These are phyloP conservation scores for Lepraria neglecta DNA, from an alignment of 495 filamentous ascomycete species.

Conservation along the genomic window DNA sequence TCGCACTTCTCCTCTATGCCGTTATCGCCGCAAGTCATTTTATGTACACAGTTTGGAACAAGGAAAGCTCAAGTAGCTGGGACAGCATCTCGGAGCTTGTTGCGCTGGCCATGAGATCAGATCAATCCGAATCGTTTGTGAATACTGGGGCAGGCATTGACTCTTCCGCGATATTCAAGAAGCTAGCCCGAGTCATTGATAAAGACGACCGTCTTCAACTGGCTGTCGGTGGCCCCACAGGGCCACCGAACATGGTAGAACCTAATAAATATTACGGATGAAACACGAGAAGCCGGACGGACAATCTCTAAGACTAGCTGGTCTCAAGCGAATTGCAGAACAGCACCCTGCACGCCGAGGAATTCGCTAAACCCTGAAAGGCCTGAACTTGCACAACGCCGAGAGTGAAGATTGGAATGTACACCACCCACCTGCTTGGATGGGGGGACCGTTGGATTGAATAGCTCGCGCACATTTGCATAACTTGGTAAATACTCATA, in stretches of 20 bases:
- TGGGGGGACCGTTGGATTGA: too few species aligned
- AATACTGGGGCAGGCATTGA: slow-evolving; percentile 15
- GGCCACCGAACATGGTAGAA: background rate
- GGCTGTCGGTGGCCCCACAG: background rate
- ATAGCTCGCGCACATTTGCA: too few species aligned
- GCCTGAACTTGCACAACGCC: too few species aligned
- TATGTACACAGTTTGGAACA: background rate
- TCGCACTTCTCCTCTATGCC: slow-evolving; percentile 14
- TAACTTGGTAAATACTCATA: too few species aligned
- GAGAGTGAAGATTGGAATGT: too few species aligned
- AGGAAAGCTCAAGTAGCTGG: slow-evolving; percentile 15
- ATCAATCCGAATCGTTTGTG: slow-evolving; percentile 7
- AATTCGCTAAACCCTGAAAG: too few species aligned
- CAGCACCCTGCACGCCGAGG: too few species aligned
- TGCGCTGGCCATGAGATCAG: slow-evolving; percentile 15
- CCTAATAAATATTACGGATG: slow-evolving; percentile 6
- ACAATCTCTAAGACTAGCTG: too few species aligned
- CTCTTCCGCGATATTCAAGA: slow-evolving; percentile 2
- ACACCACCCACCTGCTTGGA: too few species aligned
- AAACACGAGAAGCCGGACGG: background rate
- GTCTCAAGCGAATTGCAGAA: too few species aligned
- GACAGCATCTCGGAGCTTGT: slow-evolving; percentile 12
- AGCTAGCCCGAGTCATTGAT: background rate
- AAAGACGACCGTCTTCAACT: slow-evolving; percentile 11
- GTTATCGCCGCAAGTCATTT: slow-evolving; percentile 3